Evolutionary conservation across 2,329 filamentous ascomycete species (phyloP).

Genomic region (Ilyonectria sp.): DNA sequence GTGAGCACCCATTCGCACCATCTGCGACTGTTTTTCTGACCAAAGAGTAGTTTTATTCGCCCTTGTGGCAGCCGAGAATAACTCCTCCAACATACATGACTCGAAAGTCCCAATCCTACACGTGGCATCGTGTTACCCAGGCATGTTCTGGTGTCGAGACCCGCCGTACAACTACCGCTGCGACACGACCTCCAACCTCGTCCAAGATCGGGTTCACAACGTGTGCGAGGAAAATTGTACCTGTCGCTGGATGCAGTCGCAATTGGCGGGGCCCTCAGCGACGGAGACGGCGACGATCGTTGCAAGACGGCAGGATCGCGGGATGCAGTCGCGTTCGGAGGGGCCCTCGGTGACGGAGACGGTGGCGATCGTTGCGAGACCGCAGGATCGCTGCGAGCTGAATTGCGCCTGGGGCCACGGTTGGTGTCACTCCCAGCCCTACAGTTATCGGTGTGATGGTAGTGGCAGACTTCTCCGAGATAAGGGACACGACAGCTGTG

Average conservation of each 20-base stretch:
- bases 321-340: neutral
- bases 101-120: neutral
- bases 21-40: neutral
- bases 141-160: neutral
- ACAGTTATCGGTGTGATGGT: slow-evolving; percentile 10
- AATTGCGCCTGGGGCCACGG: slow-evolving; percentile 2
- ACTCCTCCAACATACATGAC: neutral
- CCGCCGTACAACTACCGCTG: slow-evolving; percentile 8
- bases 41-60: neutral
- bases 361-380: neutral
- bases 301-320: neutral
- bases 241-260: neutral
- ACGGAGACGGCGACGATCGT: neutral
- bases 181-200: neutral
- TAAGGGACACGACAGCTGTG: slow-evolving; percentile 1
- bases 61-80: neutral
- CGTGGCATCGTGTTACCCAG: neutral
- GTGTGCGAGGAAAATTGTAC: neutral
- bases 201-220: neutral
- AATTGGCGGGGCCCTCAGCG: neutral
- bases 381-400: neutral
- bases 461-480: neutral
- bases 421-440: slow-evolving; percentile 10
- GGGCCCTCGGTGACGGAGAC: neutral
- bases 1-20: neutral